Evolutionary conservation across 768 basidiomycete genomes (phyloP), one percentile per base, ranked within the genome.

Genomic region (Serendipita indica): DNA sequence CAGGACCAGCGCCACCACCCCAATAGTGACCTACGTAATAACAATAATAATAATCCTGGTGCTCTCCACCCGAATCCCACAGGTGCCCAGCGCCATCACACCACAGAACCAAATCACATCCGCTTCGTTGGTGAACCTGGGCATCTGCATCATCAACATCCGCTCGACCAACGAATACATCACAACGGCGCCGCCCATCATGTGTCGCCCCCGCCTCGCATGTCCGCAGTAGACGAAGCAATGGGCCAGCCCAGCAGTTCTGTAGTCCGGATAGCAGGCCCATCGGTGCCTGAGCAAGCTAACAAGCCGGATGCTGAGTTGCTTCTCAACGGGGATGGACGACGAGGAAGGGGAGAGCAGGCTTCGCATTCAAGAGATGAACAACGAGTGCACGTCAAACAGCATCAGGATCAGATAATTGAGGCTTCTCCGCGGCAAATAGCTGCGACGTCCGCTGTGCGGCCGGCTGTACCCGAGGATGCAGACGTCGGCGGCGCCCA

Each of bases 1-100:
- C 49, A 54, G 20, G n/a, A n/a, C n/a, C 49, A 54, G n/a, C 49
- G 49, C 49, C 49, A 54, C 22, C n/a, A 22, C 49, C 32, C 49
- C 30, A 16, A 54, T 32, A n/a, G 27, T 43, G 41, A 43, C 20
- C 20, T 28, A 54, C 20, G 16, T 18, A 20, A 22, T 28, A 27
- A 54, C 49, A 18, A 18, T 16, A 25, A 27, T 16, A 10, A 6
- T 25, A 16, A 54, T 54, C 49, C 13, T 14, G 1, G 41, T 43
- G 41, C 18, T n/a, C 18, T 43, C 18, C 41, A 43, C 41, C 41
- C 41, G 41, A n/a, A 25, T 43, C 41, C 41, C 41, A 43, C 41
- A n/a, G 41, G 18, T 18, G 41, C 49, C 49, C 49, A 27, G 22
- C 20, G 30, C 30, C 49, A 54, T 16, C 49, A 20, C 20, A 6